Base-by-base conservation (phyloP, 352 stramenopile genomes). In the Globisporangium yorkense region DNA sequence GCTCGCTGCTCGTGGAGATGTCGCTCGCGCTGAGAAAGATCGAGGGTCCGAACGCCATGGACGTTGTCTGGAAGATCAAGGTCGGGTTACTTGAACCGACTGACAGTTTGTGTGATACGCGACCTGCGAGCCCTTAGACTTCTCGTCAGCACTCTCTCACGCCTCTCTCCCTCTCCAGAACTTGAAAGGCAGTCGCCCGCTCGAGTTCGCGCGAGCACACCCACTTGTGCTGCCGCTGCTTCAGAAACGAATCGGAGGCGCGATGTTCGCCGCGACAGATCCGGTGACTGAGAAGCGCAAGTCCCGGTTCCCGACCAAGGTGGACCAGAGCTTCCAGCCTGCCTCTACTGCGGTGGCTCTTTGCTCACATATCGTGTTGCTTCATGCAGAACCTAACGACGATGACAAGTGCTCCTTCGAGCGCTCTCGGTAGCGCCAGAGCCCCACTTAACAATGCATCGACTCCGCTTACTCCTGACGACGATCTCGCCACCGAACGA, bases 51-150 rank as follows among this genome's bases (percentile, higher is more conserved):
- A 50, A 52, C 6, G 69, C 67, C 2, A 61, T 70, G 0, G 52
- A 62, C n/a, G 51, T 65, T 0, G 54, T 80, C 8, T 88, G 80
- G 76, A 74, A 67, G 27, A 62, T 62, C n/a, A 87, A 85, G 65
- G 80, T 87, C 47, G 7, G 39, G 20, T 5, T 21, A n/a, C 18
- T 50, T 20, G 4, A 27, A 24, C 0, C 10, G 16, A 10, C 16
- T 18, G 6, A 21, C 5, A 15, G 16, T 20, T 47, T n/a, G 18
- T 46, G 16, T 21, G 31, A 21, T 16, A 9, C 15, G 18, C 18
- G 1, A 16, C 24, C 24, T 27, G 24, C 24, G 24, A 27, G 24
- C 24, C 24, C 41, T 24, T 16, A 9, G 15, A 41, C 24, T 8
- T 43, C 20, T 33, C 20, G 45, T 6, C 37, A 18, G 21, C 0